Conservation (phyloP, 257 asterid genomes). For the Forsythia viridissima region DNA sequence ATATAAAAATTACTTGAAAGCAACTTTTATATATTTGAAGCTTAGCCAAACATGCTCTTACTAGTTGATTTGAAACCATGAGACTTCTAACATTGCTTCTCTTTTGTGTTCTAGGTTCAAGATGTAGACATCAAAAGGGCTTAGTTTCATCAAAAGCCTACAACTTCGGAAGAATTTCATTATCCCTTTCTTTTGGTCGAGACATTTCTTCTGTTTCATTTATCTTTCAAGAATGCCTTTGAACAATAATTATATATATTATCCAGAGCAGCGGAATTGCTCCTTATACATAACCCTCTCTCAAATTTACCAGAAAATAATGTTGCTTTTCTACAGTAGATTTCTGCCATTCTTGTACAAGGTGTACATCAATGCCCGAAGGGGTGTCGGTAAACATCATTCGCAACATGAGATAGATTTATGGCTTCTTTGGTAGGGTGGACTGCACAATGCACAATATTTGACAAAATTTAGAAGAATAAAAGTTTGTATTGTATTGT, state of each 20-base stretch:
- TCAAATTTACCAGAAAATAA: background rate
- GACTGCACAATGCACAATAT: background rate
- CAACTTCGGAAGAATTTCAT: constrained; percentile 6
- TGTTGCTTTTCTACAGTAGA: background rate
- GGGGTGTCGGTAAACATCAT: constrained; percentile 1
- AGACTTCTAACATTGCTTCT: constrained; percentile 3
- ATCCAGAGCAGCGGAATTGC: background rate
- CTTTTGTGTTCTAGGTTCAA: constrained; percentile 34
- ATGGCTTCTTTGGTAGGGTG: background rate
- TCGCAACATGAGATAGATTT: constrained; percentile 13
- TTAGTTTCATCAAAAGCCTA: constrained; percentile 17
- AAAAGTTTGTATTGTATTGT: background rate
- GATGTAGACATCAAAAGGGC: constrained; percentile 4
- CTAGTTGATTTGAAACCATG: background rate
- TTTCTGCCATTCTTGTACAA: constrained; percentile 6
- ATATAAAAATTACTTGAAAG: too few species aligned
- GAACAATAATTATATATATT: constrained; percentile 7
- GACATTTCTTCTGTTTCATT: constrained; percentile 26
- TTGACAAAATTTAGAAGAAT: background rate
- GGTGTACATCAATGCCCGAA: background rate
- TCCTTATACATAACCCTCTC: background rate
- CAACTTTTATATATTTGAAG: too few species aligned
- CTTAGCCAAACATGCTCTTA: background rate
- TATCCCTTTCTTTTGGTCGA: constrained; percentile 6
- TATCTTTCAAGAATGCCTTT: background rate